Evolutionary conservation across 176 grass and related monocot genomes (phyloP).

Genomic region (Phoenix dactylifera): DNA sequence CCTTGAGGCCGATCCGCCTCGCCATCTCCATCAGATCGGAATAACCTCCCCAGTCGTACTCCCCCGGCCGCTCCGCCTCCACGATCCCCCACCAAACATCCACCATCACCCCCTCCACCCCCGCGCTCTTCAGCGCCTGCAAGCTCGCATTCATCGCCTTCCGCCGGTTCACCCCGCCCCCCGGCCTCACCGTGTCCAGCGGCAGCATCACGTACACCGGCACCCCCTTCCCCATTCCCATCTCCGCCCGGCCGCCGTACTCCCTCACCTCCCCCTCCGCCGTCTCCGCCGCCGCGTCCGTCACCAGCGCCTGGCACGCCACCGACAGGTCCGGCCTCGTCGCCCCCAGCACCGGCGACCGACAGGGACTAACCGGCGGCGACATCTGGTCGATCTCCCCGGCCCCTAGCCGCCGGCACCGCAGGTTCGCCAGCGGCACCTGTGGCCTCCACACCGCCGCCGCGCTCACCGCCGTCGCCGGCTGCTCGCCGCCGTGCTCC

Average conservation of each 20-base stretch:
- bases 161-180: conserved; percentile 9
- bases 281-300: background rate
- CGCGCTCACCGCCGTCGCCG: no score
- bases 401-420: background rate
- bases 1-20: conserved; percentile 11
- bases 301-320: conserved; percentile 10
- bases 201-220: conserved; percentile 20
- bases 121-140: conserved; percentile 13
- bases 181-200: conserved; percentile 6
- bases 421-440: no score
- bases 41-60: conserved; percentile 13
- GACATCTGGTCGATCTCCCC: background rate
- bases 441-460: no score
- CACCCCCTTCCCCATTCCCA: background rate
- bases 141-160: conserved; percentile 17
- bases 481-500: no score
- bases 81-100: conserved; percentile 17
- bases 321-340: background rate
- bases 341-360: background rate
- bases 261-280: background rate
- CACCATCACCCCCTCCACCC: conserved; percentile 16
- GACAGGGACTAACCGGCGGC: no score
- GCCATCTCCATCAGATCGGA: conserved; percentile 16
- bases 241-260: background rate
- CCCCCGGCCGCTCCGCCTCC: conserved; percentile 7